Evolutionary conservation across 202 grass and related monocot genomes (phyloP).

Genomic region (Zizania palustris): DNA sequence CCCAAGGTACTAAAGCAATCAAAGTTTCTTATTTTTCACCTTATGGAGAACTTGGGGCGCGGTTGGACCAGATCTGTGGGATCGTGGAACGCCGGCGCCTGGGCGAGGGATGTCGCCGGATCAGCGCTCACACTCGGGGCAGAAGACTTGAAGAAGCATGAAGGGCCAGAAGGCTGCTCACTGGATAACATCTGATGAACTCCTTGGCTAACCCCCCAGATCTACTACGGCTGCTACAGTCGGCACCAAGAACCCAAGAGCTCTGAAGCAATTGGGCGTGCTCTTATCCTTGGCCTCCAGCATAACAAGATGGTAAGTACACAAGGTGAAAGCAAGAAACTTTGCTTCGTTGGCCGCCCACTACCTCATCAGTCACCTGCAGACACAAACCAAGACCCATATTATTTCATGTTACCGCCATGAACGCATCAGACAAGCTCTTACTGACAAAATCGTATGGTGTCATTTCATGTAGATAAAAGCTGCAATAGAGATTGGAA

Average conservation of each 20-base stretch:
- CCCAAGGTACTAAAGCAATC: constrained; percentile 23
- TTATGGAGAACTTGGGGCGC: constrained; percentile 86
- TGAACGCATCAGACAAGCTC: constrained; percentile 36
- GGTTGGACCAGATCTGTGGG: constrained; percentile 61
- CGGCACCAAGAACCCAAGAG: constrained; percentile 71
- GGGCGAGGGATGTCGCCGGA: constrained; percentile 41
- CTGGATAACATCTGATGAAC: constrained; percentile 92
- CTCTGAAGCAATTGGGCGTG: constrained; percentile 70
- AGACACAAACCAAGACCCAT: constrained; percentile 47
- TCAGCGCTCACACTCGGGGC: constrained; percentile 45
- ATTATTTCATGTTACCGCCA: constrained; percentile 74
- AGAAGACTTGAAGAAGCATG: constrained; percentile 59
- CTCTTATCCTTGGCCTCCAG: constrained; percentile 79
- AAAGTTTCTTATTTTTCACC: constrained; percentile 60
- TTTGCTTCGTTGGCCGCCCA: constrained; percentile 37
- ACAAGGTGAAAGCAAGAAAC: constrained; percentile 43
- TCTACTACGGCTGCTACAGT: constrained; percentile 51
- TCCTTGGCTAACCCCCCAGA: constrained; percentile 50
- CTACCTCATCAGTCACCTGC: constrained; percentile 51
- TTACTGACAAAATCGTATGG: constrained; percentile 37
- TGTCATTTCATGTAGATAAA: constrained; percentile 89
- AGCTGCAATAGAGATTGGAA: constrained; percentile 22
- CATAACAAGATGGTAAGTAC: constrained; percentile 69
- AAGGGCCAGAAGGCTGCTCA: constrained; percentile 67
- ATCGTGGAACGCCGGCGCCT: constrained; percentile 48